These are phyloP conservation scores for Aspergillus olivimuriae DNA, from an alignment of 495 filamentous ascomycete species.

Conservation along the genomic window DNA sequence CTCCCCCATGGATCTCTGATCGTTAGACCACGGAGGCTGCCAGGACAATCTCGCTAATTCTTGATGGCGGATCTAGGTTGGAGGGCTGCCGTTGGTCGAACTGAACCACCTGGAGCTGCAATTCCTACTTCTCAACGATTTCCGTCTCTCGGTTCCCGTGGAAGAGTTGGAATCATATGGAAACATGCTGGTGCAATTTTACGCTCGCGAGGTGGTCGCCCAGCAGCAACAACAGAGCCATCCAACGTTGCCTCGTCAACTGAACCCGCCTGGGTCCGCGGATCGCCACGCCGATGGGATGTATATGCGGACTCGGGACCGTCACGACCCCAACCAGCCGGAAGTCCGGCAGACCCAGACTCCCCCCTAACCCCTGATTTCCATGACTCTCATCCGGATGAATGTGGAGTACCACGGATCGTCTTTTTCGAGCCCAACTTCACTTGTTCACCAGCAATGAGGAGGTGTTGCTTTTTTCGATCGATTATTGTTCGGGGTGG, in stretches of 20 bases:
- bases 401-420: too few species aligned
- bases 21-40: too few species aligned
- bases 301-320: constrained; percentile 36
- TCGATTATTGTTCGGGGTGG: neutral
- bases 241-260: constrained; percentile 13
- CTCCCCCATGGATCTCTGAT: too few species aligned
- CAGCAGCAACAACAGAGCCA: constrained; percentile 47
- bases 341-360: constrained; percentile 37
- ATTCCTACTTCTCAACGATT: constrained; percentile 94
- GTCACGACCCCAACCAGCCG: constrained; percentile 18
- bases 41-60: too few species aligned
- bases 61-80: constrained; percentile 78
- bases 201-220: constrained; percentile 81
- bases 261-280: constrained; percentile 10
- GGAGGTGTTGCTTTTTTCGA: neutral
- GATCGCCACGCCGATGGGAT: constrained; percentile 29
- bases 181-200: constrained; percentile 98
- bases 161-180: constrained; percentile 97
- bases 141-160: constrained; percentile 86
- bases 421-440: too few species aligned
- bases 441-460: too few species aligned
- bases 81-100: constrained; percentile 90
- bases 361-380: constrained; percentile 25
- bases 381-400: too few species aligned
- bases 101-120: constrained; percentile 96